These are phyloP conservation scores for Acacia melanoxylon DNA, from an alignment of 306 rosid species.

Conservation along the genomic window DNA sequence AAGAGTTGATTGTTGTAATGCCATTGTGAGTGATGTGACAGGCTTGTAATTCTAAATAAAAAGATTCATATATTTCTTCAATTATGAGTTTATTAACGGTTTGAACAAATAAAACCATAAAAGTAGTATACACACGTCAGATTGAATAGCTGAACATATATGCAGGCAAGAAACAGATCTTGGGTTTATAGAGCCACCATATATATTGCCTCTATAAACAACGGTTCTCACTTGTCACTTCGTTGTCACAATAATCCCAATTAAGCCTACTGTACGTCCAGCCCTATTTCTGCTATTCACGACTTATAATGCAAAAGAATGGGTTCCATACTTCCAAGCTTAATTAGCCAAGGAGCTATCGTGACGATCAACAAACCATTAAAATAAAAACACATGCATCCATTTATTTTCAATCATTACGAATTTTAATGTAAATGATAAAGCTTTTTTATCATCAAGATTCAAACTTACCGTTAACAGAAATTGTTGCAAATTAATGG, in stretches of 20 bases:
- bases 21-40: too few species aligned
- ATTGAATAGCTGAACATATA: background rate
- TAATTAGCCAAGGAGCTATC: background rate
- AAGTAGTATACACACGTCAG: background rate
- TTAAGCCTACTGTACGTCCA: background rate
- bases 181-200: background rate
- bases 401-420: slow-evolving; percentile 13
- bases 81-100: too few species aligned
- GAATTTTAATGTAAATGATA: background rate
- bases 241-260: background rate
- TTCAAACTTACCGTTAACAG: background rate
- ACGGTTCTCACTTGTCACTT: background rate
- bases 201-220: background rate
- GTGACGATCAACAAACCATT: background rate
- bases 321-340: background rate
- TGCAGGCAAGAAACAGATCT: background rate
- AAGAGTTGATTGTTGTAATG: too few species aligned
- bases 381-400: background rate
- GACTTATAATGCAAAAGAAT: background rate
- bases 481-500: background rate
- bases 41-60: too few species aligned
- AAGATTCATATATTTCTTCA: too few species aligned
- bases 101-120: background rate
- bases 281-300: background rate
- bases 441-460: background rate